Evolutionary conservation across 768 basidiomycete species (phyloP).

Genomic region (Suillus americanus): DNA sequence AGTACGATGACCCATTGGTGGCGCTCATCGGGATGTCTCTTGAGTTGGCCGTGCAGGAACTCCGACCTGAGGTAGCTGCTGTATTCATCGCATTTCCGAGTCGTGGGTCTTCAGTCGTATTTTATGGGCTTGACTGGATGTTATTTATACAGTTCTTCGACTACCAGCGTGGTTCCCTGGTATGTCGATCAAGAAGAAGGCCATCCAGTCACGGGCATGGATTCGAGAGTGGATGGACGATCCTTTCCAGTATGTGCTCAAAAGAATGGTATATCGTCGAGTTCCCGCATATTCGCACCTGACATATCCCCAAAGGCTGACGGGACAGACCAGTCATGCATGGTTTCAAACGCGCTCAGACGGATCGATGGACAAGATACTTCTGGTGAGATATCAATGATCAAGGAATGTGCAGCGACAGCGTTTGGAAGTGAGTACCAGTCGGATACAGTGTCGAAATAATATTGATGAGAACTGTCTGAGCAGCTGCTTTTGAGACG

Average conservation of each 20-base stretch:
- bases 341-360: conserved; percentile 18
- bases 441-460: not conserved
- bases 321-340: conserved; percentile 13
- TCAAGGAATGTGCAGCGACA: conserved; percentile 21
- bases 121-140: not conserved
- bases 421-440: conserved; percentile 19
- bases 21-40: conserved; percentile 25
- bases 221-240: conserved; percentile 18
- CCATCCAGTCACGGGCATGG: conserved; percentile 18
- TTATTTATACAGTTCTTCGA: conserved; percentile 19
- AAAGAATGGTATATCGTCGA: conserved; percentile 13
- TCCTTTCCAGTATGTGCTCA: conserved; percentile 18
- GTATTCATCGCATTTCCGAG: conserved; percentile 17
- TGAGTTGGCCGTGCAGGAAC: conserved; percentile 18
- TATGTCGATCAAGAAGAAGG: conserved; percentile 26
- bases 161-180: conserved; percentile 31
- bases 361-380: conserved; percentile 3
- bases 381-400: conserved; percentile 4
- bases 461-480: not conserved
- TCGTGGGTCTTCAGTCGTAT: conserved; percentile 5
- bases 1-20: conserved; percentile 29
- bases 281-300: not conserved
- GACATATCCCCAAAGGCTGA: conserved; percentile 8
- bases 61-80: conserved; percentile 23
- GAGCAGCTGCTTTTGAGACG: conserved; percentile 20